Percentiles rank a stretch among this genome's conserved stretches.
Conservation (phyloP, 257 asterid genomes). For the Solanum tarijense region DNA sequence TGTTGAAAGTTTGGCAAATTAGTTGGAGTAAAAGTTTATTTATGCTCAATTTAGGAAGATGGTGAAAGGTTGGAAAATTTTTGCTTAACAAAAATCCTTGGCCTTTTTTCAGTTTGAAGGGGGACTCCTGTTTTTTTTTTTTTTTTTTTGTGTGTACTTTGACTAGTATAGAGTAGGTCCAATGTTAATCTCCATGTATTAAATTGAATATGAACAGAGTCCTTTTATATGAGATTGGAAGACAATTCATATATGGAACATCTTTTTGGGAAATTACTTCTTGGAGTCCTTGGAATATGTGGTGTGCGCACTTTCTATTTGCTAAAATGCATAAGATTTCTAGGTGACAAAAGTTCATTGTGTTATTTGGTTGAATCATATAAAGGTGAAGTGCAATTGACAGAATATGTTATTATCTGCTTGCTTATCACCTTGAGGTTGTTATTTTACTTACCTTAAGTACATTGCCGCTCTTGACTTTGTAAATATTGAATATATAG, state of each 20-base stretch:
- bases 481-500: not conserved
- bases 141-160: not conserved
- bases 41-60: not conserved
- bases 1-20: not conserved
- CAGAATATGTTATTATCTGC: not conserved
- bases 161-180: not conserved
- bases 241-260: not conserved
- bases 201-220: not conserved
- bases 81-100: not conserved
- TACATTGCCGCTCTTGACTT: not conserved
- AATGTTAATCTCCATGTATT: not conserved
- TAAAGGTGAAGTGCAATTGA: not conserved
- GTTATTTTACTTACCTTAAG: not conserved
- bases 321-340: not conserved
- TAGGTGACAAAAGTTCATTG: not conserved
- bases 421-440: not conserved
- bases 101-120: not conserved
- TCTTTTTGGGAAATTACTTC: not conserved
- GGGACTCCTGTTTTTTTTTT: not conserved
- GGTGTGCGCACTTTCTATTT: not conserved
- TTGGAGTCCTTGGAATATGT: not conserved
- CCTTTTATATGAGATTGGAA: not conserved
- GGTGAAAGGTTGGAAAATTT: not conserved
- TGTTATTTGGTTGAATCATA: not conserved
- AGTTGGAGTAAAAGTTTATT: not conserved